A percentile compares a stretch with the other conserved stretches of the same genome.
These are phyloP conservation scores for Scopulariopsis brevicaulis DNA, from an alignment of 2,329 filamentous ascomycete species.

Conservation along the genomic window DNA sequence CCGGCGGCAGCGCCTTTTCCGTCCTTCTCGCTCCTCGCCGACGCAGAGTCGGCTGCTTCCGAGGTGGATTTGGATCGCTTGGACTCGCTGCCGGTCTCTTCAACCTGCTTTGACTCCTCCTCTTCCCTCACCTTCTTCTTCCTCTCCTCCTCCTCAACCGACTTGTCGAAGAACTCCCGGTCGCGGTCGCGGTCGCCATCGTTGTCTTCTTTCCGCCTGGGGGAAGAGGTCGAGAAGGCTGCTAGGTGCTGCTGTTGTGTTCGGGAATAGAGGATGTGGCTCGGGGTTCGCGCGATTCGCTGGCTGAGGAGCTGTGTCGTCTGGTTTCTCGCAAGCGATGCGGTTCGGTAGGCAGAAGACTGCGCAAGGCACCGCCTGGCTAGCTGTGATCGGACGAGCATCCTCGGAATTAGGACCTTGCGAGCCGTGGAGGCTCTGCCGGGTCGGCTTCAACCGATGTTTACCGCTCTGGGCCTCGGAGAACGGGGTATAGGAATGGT, in stretches of 20 bases:
- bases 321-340: neutral
- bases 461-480: conserved; percentile 1
- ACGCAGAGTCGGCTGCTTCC: conserved; percentile 28
- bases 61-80: conserved; percentile 5
- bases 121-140: conserved; percentile 13
- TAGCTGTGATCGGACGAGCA: conserved; percentile 4
- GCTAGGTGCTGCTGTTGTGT: neutral
- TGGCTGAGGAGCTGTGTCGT: neutral
- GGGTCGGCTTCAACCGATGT: neutral
- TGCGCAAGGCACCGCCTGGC: conserved; percentile 2
- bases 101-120: conserved; percentile 25
- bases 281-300: neutral
- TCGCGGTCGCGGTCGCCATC: conserved; percentile 22
- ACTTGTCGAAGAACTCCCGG: conserved; percentile 35
- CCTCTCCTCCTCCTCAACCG: conserved; percentile 35
- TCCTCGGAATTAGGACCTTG: neutral
- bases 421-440: conserved; percentile 1
- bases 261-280: neutral
- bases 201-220: conserved; percentile 13
- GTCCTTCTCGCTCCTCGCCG: conserved; percentile 27
- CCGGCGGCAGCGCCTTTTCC: conserved; percentile 47
- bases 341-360: neutral
- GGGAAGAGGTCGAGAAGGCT: conserved; percentile 1
- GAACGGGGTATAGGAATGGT: neutral
- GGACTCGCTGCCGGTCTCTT: conserved; percentile 15